Conservation (phyloP, 2,329 filamentous ascomycete species). For the Diplodia mutila region DNA sequence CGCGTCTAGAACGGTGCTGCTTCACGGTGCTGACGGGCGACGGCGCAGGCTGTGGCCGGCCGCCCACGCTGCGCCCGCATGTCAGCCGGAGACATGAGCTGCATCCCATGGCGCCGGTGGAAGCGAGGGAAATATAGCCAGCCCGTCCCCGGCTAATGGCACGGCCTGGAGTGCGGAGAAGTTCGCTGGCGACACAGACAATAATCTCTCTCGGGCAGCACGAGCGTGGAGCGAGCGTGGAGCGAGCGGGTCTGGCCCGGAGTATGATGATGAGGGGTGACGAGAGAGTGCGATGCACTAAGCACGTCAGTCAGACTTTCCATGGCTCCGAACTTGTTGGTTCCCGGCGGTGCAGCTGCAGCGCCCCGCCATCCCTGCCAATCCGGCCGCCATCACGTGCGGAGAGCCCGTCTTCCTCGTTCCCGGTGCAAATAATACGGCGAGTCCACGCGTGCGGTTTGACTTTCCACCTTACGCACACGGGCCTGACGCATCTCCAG, state of each 20-base stretch:
- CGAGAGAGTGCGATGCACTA: constrained; percentile 2
- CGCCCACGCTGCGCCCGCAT: constrained; percentile 11
- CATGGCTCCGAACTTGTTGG: not conserved
- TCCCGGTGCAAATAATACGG: not conserved
- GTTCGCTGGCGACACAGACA: not conserved
- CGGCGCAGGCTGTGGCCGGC: not conserved
- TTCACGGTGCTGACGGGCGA: constrained; percentile 13
- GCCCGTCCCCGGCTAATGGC: not conserved
- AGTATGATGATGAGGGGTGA: not conserved
- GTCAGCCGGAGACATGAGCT: constrained; percentile 19
- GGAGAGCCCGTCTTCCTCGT: not conserved
- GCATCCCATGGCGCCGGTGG: not conserved
- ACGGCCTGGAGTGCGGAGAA: not conserved
- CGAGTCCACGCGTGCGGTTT: not conserved
- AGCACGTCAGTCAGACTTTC: not conserved
- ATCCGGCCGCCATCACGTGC: constrained; percentile 1
- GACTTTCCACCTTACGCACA: not conserved
- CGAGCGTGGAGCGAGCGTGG: constrained; percentile 10
- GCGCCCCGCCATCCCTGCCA: constrained; percentile 1
- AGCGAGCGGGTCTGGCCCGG: no score
- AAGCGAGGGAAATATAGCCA: constrained; percentile 7
- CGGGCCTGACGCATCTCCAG: not conserved
- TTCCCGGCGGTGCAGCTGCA: not conserved
- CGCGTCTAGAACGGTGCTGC: constrained; percentile 17
- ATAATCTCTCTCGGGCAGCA: constrained; percentile 16